phyloP scores from a whole-genome alignment of 257 asterid species.

The Thymus mandschuricus region DNA sequence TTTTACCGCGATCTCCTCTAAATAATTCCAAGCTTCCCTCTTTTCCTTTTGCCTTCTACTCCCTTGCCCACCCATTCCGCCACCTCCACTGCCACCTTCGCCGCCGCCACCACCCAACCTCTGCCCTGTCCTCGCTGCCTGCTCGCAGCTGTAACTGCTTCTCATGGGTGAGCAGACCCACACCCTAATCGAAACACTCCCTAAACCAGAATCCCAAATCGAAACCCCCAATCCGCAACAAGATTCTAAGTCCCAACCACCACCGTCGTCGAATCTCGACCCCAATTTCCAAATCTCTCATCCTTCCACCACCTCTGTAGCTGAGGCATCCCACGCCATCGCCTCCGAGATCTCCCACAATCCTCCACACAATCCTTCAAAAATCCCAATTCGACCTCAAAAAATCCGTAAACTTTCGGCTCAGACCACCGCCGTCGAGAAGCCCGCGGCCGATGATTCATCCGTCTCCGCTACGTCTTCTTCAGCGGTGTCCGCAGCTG shows the following conservation, averaged over 20 bases:
- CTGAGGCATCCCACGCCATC: slow-evolving; percentile 34
- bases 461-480: slow-evolving; percentile 37
- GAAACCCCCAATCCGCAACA: slow-evolving; percentile 38
- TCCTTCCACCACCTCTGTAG: slow-evolving; percentile 34
- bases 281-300: slow-evolving; percentile 38
- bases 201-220: slow-evolving; percentile 44
- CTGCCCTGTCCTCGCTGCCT: slow-evolving; percentile 1
- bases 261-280: slow-evolving; percentile 38
- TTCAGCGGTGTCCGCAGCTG: slow-evolving; percentile 22
- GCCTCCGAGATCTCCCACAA: slow-evolving; percentile 39
- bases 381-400: slow-evolving; percentile 94
- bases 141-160: slow-evolving; percentile 4
- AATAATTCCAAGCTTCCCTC: slow-evolving; percentile 23
- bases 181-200: slow-evolving; percentile 35
- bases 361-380: slow-evolving; percentile 67
- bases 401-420: slow-evolving; percentile 82
- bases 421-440: slow-evolving; percentile 32
- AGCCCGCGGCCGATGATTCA: slow-evolving; percentile 39
- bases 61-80: background rate
- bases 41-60: slow-evolving; percentile 28
- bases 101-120: slow-evolving; percentile 14
- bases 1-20: slow-evolving; percentile 38
- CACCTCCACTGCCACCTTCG: background rate
- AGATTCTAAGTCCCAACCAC: slow-evolving; percentile 37
- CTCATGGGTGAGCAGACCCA: slow-evolving; percentile 74